Evolutionary conservation across 129 eudicot species (phyloP).

Genomic region (Flaveria linearis): DNA sequence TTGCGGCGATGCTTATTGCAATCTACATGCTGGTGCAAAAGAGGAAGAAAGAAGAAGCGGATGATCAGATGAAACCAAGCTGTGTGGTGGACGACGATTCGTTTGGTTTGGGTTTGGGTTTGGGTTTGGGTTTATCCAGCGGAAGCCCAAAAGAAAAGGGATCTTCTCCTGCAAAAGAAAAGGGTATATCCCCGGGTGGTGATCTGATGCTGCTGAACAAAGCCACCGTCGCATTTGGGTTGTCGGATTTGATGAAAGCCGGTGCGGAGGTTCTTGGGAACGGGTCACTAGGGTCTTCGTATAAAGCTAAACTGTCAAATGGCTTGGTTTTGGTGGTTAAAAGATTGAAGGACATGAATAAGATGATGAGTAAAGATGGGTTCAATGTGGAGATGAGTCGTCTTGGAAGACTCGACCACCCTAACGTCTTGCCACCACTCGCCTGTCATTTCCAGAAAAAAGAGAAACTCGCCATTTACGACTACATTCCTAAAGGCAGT

Average conservation of each 20-base stretch:
- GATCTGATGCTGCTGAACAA: constrained; percentile 60
- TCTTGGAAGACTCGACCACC: constrained; percentile 54
- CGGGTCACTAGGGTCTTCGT: constrained; percentile 64
- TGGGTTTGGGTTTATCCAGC: not conserved
- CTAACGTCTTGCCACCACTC: constrained; percentile 56
- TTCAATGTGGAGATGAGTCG: constrained; percentile 54
- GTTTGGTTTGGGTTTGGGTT: constrained; percentile 10
- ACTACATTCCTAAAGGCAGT: constrained; percentile 72
- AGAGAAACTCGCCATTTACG: constrained; percentile 66
- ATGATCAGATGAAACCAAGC: constrained; percentile 14
- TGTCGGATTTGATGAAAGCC: constrained; percentile 74
- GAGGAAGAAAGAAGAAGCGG: constrained; percentile 32
- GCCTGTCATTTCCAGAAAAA: constrained; percentile 70
- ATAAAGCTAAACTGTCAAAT: constrained; percentile 52
- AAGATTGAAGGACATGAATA: constrained; percentile 52
- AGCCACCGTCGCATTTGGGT: constrained; percentile 46
- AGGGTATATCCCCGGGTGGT: constrained; percentile 17
- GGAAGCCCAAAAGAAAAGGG: constrained; percentile 27
- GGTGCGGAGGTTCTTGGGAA: constrained; percentile 74
- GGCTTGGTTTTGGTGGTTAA: constrained; percentile 66
- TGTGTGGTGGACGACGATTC: not conserved
- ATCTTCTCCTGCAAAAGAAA: constrained; percentile 17
- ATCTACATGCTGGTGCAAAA: constrained; percentile 34
- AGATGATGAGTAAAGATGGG: constrained; percentile 42
- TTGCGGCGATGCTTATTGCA: constrained; percentile 39